Base-by-base conservation (phyloP, 2,329 filamentous ascomycete genomes). In the Setomelanomma holmii region DNA sequence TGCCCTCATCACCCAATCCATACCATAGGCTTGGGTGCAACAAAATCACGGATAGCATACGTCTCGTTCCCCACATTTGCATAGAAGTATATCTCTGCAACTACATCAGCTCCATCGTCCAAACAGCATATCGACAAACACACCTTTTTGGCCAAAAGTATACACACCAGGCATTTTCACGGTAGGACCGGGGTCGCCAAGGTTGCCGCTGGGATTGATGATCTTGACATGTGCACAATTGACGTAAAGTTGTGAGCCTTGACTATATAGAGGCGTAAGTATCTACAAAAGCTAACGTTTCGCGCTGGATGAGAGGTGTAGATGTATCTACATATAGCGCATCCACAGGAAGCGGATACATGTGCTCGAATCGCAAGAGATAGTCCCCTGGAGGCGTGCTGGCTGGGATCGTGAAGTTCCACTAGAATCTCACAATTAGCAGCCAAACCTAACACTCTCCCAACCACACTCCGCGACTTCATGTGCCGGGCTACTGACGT, bases 61-160 rank as follows among this genome's bases (percentile, higher is more conserved):
- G 53, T 61, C 49, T 61, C 58, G 46, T 56, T 59, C 14, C 58
- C 58, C 11, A 61, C 53, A 51, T 59, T 55, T 5, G 53, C 58
- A 16, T 38, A 59, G 40, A 58, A 56, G 43, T 61, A 59, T 6
- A 59, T 53, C 40, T 59, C 55, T 57, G 35, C 21, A 30, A 6
- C 27, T 30, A 14, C 27, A 14, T 30, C 5, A 30, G 27, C 4
- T n/a, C n/a, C n/a, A n/a, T n/a, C n/a, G n/a, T n/a, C n/a, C n/a
- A 12, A 7, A 30, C 24, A 30, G 7, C 24, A 30, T 7, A 12
- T 30, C 24, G 24, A 34, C 2, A n/a, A 8, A 16, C 20, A 2
- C 14, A 43, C 33, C 23, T 35, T 47, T 50, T 43, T 54, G 51
- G 4, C 51, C 51, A 20, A 50, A 54, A 8, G 41, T 47, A 27